phyloP scores from a whole-genome alignment of 2,329 filamentous ascomycete species.

The Grosmannia serpens region DNA sequence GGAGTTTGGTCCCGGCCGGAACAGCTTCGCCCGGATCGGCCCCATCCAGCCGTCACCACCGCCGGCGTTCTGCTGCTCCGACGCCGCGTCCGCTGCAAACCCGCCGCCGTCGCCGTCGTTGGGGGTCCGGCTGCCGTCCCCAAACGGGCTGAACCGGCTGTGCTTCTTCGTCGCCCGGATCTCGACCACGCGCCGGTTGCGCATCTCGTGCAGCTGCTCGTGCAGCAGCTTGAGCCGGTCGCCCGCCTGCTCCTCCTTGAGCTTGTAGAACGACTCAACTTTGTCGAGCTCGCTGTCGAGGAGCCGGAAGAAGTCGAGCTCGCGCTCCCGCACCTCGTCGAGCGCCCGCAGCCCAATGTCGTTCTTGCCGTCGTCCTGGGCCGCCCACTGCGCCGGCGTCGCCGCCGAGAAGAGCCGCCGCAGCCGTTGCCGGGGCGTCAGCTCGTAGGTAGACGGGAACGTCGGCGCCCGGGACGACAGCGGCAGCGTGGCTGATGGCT shows the following conservation, averaged over 20 bases:
- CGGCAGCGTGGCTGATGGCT: conserved; percentile 12
- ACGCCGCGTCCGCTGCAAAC: conserved; percentile 3
- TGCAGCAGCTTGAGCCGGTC: conserved; percentile 58
- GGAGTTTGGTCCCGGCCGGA: conserved; percentile 48
- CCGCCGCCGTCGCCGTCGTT: conserved; percentile 3
- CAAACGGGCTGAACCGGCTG: not conserved
- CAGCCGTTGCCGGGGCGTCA: conserved; percentile 20
- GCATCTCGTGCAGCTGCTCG: conserved; percentile 86
- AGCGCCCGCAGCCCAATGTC: conserved; percentile 30
- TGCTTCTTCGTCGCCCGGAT: conserved; percentile 34
- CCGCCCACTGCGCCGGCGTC: conserved; percentile 18
- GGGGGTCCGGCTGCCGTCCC: conserved; percentile 14
- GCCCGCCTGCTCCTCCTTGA: conserved; percentile 78
- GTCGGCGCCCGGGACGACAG: conserved; percentile 23
- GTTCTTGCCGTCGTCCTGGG: conserved; percentile 18
- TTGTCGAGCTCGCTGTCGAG: conserved; percentile 80
- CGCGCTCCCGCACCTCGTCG: conserved; percentile 50
- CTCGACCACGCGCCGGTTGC: conserved; percentile 69
- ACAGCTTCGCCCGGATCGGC: conserved; percentile 42
- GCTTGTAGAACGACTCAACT: conserved; percentile 78
- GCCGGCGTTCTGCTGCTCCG: conserved; percentile 12
- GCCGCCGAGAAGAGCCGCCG: conserved; percentile 28
- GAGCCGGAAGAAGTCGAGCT: conserved; percentile 80
- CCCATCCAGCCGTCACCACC: conserved; percentile 29
- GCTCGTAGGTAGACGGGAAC: conserved; percentile 5